Percentiles rank a stretch among this genome's conserved stretches.
Conservation (phyloP, 2,329 filamentous ascomycete genomes). For the Akanthomyces dipterigenus region DNA sequence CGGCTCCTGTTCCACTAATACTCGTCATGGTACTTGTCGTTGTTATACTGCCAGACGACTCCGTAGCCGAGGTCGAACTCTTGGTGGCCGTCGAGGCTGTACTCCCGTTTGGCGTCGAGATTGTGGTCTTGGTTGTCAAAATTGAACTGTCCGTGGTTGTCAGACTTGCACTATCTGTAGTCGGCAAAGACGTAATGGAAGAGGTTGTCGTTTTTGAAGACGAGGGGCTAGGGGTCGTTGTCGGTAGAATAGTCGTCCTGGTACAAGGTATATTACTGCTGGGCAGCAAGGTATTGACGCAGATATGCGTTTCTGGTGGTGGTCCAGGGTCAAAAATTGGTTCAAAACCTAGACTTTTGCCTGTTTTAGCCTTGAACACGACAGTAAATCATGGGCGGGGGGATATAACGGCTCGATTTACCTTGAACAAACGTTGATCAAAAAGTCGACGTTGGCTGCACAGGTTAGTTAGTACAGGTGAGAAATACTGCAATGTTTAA, state of each 20-base stretch:
- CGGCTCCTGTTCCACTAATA: not conserved
- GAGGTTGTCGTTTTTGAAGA: not conserved
- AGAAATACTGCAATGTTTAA: too few relatives aligned
- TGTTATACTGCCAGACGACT: not conserved
- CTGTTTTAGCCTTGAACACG: constrained; percentile 5
- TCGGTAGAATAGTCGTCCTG: not conserved
- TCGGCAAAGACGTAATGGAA: not conserved
- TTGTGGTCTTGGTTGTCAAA: not conserved
- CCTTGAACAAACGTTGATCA: constrained; percentile 46
- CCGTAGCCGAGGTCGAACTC: not conserved
- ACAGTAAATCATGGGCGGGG: not conserved
- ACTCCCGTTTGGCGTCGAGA: not conserved
- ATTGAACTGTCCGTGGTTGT: not conserved
- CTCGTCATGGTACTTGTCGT: not conserved
- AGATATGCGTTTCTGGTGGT: constrained; percentile 24
- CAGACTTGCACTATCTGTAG: not conserved
- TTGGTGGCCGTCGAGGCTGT: not conserved
- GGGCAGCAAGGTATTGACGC: constrained; percentile 13
- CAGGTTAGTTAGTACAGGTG: not conserved
- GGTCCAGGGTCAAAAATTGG: constrained; percentile 29
- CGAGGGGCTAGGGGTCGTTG: not conserved
- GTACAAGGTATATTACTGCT: constrained; percentile 8
- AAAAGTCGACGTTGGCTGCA: constrained; percentile 43
- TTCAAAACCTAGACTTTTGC: constrained; percentile 23
- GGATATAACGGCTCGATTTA: constrained; percentile 23